phyloP scores from a whole-genome alignment of 805 yeast species.

The Yarrowia hollandica region DNA sequence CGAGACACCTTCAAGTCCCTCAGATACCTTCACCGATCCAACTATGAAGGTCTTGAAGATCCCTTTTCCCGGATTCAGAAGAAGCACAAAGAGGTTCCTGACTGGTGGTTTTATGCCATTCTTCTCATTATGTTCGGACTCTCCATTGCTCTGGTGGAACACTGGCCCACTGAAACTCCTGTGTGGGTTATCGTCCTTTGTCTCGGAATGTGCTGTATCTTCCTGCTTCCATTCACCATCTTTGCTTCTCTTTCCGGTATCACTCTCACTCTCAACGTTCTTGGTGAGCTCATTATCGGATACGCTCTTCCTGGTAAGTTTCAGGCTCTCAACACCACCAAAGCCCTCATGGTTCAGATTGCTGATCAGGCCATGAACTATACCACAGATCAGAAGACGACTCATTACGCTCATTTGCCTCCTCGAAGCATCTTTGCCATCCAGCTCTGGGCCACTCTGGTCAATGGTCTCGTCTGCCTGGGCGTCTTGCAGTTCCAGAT shows the following conservation, averaged over 20 bases:
- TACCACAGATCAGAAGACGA: slow-evolving; percentile 58
- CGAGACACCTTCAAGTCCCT: neutral
- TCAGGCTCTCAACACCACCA: slow-evolving; percentile 28
- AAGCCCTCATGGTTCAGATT: slow-evolving; percentile 32
- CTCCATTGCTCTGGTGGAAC: neutral
- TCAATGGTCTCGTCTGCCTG: neutral
- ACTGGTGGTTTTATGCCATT: slow-evolving; percentile 2
- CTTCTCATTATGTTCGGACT: neutral
- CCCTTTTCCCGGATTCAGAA: neutral
- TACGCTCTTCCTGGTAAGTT: slow-evolving; percentile 4
- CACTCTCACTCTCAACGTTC: neutral
- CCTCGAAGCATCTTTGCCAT: slow-evolving; percentile 44
- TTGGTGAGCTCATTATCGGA: neutral
- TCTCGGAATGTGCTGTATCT: neutral
- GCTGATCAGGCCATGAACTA: slow-evolving; percentile 53
- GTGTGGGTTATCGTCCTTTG: slow-evolving; percentile 4
- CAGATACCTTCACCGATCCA: neutral
- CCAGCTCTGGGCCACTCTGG: slow-evolving; percentile 2
- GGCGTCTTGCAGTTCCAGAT: neutral
- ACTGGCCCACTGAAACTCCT: neutral
- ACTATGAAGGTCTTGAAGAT: slow-evolving; percentile 3
- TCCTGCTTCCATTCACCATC: slow-evolving; percentile 2
- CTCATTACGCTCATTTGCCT: slow-evolving; percentile 59
- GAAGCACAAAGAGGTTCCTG: slow-evolving; percentile 6
- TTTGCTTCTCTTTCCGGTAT: neutral